Evolutionary conservation across 129 eudicot genomes (phyloP).

Genomic region (Artemisia annua): DNA sequence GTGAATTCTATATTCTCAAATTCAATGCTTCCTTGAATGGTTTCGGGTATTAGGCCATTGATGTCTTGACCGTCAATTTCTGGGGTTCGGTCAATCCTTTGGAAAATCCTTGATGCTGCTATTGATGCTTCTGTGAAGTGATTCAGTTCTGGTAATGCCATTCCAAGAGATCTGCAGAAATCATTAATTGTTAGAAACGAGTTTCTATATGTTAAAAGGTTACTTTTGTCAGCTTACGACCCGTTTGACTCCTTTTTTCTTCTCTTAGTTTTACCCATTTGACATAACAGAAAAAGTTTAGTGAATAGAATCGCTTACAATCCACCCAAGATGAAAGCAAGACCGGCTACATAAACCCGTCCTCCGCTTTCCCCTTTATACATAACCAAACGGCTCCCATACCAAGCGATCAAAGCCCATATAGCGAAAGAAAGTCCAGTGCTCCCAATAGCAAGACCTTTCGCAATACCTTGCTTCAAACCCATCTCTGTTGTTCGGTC

Average conservation of each 20-base stretch:
- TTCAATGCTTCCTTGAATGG: conserved; percentile 64
- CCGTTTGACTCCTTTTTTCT: background rate
- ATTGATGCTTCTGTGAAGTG: conserved; percentile 90
- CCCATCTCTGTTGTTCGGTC: conserved; percentile 72
- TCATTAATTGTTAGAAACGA: no score
- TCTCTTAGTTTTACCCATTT: background rate
- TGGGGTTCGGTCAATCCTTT: conserved; percentile 68
- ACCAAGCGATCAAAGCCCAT: conserved; percentile 96
- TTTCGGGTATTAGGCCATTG: conserved; percentile 50
- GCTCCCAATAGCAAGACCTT: conserved; percentile 92
- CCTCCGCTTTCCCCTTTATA: conserved; percentile 90
- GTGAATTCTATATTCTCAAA: conserved; percentile 66
- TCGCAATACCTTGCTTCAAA: conserved; percentile 80
- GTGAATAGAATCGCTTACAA: conserved; percentile 47
- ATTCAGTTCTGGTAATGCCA: conserved; percentile 88
- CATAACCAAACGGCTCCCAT: conserved; percentile 84
- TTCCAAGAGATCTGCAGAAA: conserved; percentile 77
- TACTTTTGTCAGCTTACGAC: background rate
- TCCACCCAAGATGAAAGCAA: conserved; percentile 86
- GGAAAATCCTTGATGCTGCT: conserved; percentile 79
- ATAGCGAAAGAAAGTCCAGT: conserved; percentile 85
- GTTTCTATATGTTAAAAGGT: background rate
- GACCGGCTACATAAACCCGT: conserved; percentile 66
- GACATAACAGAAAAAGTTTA: background rate
- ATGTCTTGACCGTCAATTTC: conserved; percentile 61